A percentile compares a stretch with the other conserved stretches of the same genome.
phyloP scores from a whole-genome alignment of 805 yeast genomes.

The Wickerhamiella qilinensis region DNA sequence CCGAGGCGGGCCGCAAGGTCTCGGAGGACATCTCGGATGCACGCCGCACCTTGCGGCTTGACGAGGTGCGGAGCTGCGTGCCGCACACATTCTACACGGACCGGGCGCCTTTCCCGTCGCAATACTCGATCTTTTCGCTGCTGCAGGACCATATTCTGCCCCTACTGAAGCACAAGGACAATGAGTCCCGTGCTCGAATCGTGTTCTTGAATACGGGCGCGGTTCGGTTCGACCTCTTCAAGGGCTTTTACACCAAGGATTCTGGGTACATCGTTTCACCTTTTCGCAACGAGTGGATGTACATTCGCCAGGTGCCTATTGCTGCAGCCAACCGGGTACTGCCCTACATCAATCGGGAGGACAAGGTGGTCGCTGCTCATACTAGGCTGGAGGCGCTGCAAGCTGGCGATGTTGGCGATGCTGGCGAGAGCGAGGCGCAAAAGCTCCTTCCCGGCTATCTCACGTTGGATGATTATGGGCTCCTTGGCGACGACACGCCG shows the following conservation, averaged over 20 bases:
- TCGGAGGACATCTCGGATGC: conserved; percentile 28
- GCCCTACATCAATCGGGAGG: conserved; percentile 32
- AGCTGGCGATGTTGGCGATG: not conserved
- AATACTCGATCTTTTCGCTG: conserved; percentile 40
- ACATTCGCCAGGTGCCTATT: conserved; percentile 40
- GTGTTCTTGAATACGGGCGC: conserved; percentile 73
- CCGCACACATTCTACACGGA: conserved; percentile 48
- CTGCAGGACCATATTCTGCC: conserved; percentile 43
- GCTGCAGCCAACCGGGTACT: conserved; percentile 39
- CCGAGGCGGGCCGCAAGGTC: conserved; percentile 35
- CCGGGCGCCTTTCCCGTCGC: conserved; percentile 45
- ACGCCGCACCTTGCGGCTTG: conserved; percentile 36
- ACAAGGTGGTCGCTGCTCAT: conserved; percentile 8
- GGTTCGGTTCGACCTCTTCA: conserved; percentile 67
- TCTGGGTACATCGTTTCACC: conserved; percentile 73
- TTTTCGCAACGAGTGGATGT: conserved; percentile 64
- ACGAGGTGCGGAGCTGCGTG: conserved; percentile 45
- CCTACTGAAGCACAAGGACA: conserved; percentile 16
- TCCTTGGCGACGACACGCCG: conserved; percentile 68
- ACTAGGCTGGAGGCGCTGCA: not conserved
- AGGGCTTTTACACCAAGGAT: conserved; percentile 69
- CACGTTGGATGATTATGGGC: conserved; percentile 72
- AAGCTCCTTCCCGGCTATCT: conserved; percentile 46
- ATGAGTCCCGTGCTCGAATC: conserved; percentile 25
- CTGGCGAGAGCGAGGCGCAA: not conserved